phyloP scores from a whole-genome alignment of 345 rosid genomes.

The Streptanthus diversifolius region DNA sequence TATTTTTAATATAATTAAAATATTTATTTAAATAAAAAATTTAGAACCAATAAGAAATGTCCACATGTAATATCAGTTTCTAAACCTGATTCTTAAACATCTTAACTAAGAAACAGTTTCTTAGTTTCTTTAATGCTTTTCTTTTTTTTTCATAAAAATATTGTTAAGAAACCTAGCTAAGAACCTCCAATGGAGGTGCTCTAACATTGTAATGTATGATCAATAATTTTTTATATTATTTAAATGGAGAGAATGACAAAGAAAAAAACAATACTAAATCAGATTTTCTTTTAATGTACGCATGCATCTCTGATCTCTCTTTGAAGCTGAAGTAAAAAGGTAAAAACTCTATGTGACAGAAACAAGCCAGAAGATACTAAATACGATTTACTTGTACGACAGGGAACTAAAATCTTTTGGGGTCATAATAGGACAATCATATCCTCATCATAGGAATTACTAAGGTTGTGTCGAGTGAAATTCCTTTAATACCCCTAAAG shows the following conservation, averaged over 20 bases:
- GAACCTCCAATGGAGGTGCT: too few relatives aligned
- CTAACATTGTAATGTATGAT: neutral
- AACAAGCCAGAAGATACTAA: constrained; percentile 23
- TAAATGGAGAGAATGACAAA: neutral
- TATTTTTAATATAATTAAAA: too few relatives aligned
- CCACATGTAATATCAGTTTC: too few relatives aligned
- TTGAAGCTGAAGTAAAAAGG: constrained; percentile 24
- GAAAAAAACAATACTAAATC: neutral
- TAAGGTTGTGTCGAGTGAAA: neutral
- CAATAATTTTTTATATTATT: neutral
- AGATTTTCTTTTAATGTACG: neutral
- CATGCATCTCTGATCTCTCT: constrained; percentile 21
- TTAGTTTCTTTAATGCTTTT: too few relatives aligned
- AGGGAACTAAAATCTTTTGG: constrained; percentile 14
- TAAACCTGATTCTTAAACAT: too few relatives aligned
- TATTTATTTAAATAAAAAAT: too few relatives aligned
- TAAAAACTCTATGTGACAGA: constrained; percentile 27
- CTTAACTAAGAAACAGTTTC: too few relatives aligned
- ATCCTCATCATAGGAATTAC: constrained; percentile 33
- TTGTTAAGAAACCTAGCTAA: too few relatives aligned
- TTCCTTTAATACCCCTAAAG: constrained; percentile 26
- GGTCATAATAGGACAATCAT: constrained; percentile 40
- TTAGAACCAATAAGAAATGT: too few relatives aligned
- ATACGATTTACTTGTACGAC: constrained; percentile 21
- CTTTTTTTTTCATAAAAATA: too few relatives aligned